Conservation (phyloP, 1,284 basidiomycete species). For the Fomitopsis pinicola region DNA sequence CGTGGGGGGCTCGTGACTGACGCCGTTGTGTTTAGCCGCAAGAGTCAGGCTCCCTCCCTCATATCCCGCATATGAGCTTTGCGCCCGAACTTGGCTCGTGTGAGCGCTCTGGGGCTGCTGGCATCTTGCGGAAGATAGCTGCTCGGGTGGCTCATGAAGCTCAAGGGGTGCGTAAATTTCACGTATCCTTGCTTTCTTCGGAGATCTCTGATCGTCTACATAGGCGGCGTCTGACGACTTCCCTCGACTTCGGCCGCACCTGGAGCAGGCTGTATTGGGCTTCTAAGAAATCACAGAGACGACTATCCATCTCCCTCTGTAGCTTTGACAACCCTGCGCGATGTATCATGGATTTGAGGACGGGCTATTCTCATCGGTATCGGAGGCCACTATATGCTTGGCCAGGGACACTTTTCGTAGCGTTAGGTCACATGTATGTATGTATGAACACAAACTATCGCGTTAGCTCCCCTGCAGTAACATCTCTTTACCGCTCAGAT, state of each 20-base stretch:
- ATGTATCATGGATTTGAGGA: neutral
- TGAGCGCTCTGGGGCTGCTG: conserved; percentile 7
- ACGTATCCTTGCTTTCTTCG: neutral
- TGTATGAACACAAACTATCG: neutral
- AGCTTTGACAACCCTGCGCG: neutral
- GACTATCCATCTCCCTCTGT: neutral
- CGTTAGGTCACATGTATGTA: neutral
- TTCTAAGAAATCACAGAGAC: neutral
- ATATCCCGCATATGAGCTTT: conserved; percentile 1
- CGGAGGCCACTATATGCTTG: neutral
- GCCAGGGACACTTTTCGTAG: neutral
- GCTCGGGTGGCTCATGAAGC: neutral
- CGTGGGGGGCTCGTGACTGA: neutral
- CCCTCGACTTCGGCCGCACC: neutral
- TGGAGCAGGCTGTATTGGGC: neutral
- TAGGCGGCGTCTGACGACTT: neutral
- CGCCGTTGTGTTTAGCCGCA: neutral
- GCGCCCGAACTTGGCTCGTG: conserved; percentile 5
- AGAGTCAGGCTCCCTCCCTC: conserved; percentile 4
- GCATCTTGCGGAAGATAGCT: conserved; percentile 6
- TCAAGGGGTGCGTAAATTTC: neutral
- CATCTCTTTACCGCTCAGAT: no score
- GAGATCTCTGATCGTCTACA: neutral
- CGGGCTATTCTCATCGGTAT: neutral
- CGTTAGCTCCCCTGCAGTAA: no score